Evolutionary conservation across 768 basidiomycete species (phyloP), one percentile per base, ranked within the genome.

Genomic region (Russula vinacea): DNA sequence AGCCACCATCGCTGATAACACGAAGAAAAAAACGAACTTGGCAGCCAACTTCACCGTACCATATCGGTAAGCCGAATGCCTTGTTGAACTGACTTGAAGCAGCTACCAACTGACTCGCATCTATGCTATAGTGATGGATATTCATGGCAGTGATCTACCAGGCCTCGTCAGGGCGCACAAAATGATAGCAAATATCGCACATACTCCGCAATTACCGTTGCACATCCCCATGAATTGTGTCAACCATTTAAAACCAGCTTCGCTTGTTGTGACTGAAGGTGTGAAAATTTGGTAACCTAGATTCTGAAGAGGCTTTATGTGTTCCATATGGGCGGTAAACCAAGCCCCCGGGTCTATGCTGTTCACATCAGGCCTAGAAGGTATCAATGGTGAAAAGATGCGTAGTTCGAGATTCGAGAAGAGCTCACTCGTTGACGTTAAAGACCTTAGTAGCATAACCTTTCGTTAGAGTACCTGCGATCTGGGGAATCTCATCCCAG

Each of bases 41-140:
- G 76, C 84, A 86, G 65, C 89, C 90, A 69, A 83, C 86, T 71
- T 94, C 91, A 5, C 88, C 88, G 62, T 87, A 72, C 80, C 81
- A 84, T 70, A 92, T 75, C 33, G 74, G 73, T 61, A 71, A 69
- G 17, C 62, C 39, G 70, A 83, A 86, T 2, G 74, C 75, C 45
- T 66, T 64, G 70, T 89, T 75, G 69, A 81, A 81, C 1, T 74
- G 68, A 10, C 70, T 69, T 55, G 87, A 73, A 73, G 85, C 87
- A 14, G 62, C n/a, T 58, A 83, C 79, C 71, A 93, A 80, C 11
- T 77, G 77, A 0, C 76, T 56, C 2, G 80, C 65, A 16, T 75
- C 62, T 16, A 77, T 82, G 56, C 82, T 85, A 73, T 97, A 96
- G 73, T 76, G 86, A 72, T 97, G 94, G 56, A 86, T 57, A 52